phyloP scores from a whole-genome alignment of 2,329 filamentous ascomycete species.

The Lecanicillium sp. region DNA sequence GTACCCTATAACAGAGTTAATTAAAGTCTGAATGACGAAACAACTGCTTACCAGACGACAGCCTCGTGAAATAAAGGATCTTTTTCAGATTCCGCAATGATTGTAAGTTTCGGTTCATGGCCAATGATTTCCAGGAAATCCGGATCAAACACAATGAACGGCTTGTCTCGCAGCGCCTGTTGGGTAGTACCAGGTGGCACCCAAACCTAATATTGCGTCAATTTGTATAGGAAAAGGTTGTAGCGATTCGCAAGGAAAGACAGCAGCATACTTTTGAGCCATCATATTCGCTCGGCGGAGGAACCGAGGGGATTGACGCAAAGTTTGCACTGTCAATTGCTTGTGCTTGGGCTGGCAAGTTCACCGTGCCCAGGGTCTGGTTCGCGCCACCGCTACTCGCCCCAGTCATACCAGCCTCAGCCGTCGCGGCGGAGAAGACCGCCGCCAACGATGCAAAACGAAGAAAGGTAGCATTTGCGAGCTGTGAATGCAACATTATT shows the following conservation, averaged over 20 bases:
- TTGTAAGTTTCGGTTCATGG: conserved; percentile 40
- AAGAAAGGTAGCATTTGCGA: not conserved
- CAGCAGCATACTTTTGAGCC: conserved; percentile 20
- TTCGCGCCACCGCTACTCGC: not conserved
- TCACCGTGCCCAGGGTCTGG: not conserved
- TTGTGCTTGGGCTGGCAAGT: not conserved
- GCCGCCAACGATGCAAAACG: conserved; percentile 3
- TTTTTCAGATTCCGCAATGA: conserved; percentile 38
- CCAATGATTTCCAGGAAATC: conserved; percentile 48
- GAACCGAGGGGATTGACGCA: conserved; percentile 17
- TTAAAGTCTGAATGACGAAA: not conserved
- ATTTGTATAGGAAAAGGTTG: not conserved
- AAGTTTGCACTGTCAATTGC: not conserved
- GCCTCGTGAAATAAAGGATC: conserved; percentile 51
- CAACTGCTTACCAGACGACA: conserved; percentile 41
- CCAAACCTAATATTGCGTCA: conserved; percentile 17
- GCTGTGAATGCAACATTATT: not conserved
- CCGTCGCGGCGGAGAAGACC: not conserved
- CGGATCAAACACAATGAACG: conserved; percentile 42
- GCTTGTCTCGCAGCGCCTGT: conserved; percentile 31
- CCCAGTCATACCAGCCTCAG: not conserved
- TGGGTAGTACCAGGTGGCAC: conserved; percentile 37
- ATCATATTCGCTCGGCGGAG: conserved; percentile 5
- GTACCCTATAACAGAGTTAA: conserved; percentile 8
- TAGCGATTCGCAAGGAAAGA: not conserved